Conservation (phyloP, 192 early-diverging fungal species). For the Gigaspora rosea region DNA sequence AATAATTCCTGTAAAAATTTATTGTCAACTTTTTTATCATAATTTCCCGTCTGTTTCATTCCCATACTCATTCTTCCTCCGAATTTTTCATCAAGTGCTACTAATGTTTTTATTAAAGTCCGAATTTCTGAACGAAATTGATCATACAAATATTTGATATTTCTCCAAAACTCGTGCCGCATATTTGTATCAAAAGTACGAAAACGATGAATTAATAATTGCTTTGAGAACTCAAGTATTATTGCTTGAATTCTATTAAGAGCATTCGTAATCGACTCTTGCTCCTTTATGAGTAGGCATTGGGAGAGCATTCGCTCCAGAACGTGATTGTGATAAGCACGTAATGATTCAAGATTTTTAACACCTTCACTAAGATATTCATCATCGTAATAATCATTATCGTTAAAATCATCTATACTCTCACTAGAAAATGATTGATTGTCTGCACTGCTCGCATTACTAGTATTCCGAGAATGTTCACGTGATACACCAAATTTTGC, state of each 20-base stretch:
- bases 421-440: background rate
- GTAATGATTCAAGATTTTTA: constrained; percentile 44
- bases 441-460: background rate
- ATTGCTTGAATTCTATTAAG: constrained; percentile 41
- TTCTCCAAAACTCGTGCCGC: background rate
- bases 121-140: constrained; percentile 34
- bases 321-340: constrained; percentile 47
- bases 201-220: background rate
- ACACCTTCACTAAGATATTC: constrained; percentile 15
- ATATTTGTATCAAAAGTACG: constrained; percentile 2
- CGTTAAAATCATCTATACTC: background rate
- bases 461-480: background rate
- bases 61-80: background rate
- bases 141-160: constrained; percentile 34
- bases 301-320: constrained; percentile 50
- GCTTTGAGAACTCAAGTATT: constrained; percentile 32
- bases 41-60: constrained; percentile 12
- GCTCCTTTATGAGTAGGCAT: constrained; percentile 49
- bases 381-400: constrained; percentile 25
- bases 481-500: constrained; percentile 22
- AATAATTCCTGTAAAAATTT: constrained; percentile 41
- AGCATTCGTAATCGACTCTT: constrained; percentile 43
- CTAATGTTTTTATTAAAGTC: too few species aligned
- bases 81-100: constrained; percentile 27
- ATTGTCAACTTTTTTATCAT: constrained; percentile 33